phyloP scores from a whole-genome alignment of 2,329 filamentous ascomycete genomes.

The Xylariaceae sp. region DNA sequence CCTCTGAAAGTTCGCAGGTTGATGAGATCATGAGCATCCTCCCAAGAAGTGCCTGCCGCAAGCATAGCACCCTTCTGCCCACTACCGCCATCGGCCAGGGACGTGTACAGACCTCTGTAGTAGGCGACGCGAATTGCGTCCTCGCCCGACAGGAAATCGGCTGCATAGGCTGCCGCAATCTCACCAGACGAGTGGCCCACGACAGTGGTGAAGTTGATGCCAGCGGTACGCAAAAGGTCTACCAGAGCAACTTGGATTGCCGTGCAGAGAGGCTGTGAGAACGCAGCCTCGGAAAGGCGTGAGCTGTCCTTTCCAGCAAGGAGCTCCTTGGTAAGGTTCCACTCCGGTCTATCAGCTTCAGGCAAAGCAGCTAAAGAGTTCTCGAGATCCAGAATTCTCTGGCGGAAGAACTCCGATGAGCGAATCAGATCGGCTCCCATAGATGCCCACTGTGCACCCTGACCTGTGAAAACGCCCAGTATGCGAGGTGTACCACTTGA shows the following conservation, averaged over 20 bases:
- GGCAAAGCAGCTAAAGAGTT: slow-evolving; percentile 14
- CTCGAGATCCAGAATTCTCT: slow-evolving; percentile 17
- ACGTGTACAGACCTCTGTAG: slow-evolving; percentile 38
- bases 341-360: slow-evolving; percentile 24
- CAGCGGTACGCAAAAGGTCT: slow-evolving; percentile 10
- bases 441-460: slow-evolving; percentile 26
- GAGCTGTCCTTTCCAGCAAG: slow-evolving; percentile 11
- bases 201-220: slow-evolving; percentile 13
- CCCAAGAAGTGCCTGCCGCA: slow-evolving; percentile 37
- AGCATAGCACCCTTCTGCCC: slow-evolving; percentile 42
- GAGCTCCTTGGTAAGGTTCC: slow-evolving; percentile 25
- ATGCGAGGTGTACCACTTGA: slow-evolving; percentile 7
- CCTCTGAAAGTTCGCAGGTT: slow-evolving; percentile 24
- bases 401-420: background rate
- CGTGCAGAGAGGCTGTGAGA: slow-evolving; percentile 29
- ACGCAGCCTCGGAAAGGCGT: slow-evolving; percentile 24
- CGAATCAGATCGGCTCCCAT: slow-evolving; percentile 25
- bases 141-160: slow-evolving; percentile 36
- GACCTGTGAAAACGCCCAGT: slow-evolving; percentile 24
- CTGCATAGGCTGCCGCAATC: slow-evolving; percentile 45
- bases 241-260: slow-evolving; percentile 22
- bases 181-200: slow-evolving; percentile 36
- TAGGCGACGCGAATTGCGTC: slow-evolving; percentile 44
- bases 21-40: slow-evolving; percentile 32
- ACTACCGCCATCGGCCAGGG: slow-evolving; percentile 5